Base-by-base conservation (phyloP, 1,139 yeast genomes). In the Kodamaea sp. region DNA sequence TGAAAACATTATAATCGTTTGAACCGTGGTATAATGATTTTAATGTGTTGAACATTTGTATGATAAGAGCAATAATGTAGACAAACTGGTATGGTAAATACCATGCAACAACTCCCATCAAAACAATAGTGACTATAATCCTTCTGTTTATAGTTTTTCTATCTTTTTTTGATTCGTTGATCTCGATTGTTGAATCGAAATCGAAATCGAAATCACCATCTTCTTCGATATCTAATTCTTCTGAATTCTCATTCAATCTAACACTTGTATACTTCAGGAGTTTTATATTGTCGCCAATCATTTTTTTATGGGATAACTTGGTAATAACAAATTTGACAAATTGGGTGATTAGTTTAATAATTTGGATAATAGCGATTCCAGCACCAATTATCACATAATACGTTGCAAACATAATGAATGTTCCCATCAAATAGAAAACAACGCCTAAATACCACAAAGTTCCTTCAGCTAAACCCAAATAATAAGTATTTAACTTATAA, bases 81-180 rank as follows among this genome's bases (percentile, higher is more conserved):
- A 86, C 89, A 53, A 87, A 73, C 56, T 88, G 96, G 53, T 81
- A 88, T 1, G 96, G 96, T 23, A 86, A 64, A 53, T 80, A 81
- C 29, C 80, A 59, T 24, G 82, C 65, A 5, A 84, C 84, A 22
- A 52, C 36, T 26, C 53, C 41, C 9, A 70, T 40, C 24, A 81
- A 48, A 1, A 73, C 22, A 2, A 67, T 38, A 0, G 72, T 59
- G 2, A 70, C 68, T 4, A 65, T 39, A 2, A 41, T 20, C 23
- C 32, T 39, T 7, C 42, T 27, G 11, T 28, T 31, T 6, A 29
- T 30, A n/a, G 36, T 9, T 7, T 26, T 24, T 9, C 34, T 30
- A 10, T 11, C n/a, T 8, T 26, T 26, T 24, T 9, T 36, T 30
- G 12, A n/a, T 9, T 8, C 27, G 4, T 15, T 9, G 6, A 4